Evolutionary conservation across 2,329 filamentous ascomycete species (phyloP).

Genomic region (Colletotrichum sp.): DNA sequence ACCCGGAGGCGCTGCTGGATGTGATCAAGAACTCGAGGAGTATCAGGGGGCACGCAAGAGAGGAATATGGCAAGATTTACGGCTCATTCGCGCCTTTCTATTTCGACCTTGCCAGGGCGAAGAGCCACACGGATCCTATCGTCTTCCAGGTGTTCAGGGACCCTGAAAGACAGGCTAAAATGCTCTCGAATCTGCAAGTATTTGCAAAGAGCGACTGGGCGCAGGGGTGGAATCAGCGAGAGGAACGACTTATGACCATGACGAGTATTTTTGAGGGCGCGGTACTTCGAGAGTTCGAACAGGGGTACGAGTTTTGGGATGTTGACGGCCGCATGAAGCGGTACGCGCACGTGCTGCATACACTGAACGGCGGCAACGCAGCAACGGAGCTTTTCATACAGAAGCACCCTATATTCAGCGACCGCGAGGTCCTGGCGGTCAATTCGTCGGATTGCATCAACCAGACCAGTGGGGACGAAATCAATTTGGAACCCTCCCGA

Average conservation of each 20-base stretch:
- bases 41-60: constrained; percentile 81
- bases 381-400: constrained; percentile 87
- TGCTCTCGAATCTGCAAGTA: constrained; percentile 79
- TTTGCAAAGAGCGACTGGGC: constrained; percentile 86
- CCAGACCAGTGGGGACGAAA: constrained; percentile 64
- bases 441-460: constrained; percentile 85
- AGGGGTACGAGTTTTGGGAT: constrained; percentile 88
- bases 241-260: constrained; percentile 76
- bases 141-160: constrained; percentile 88
- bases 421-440: constrained; percentile 68
- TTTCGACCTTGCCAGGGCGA: constrained; percentile 75
- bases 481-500: constrained; percentile 81
- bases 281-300: constrained; percentile 89
- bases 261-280: constrained; percentile 87
- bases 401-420: constrained; percentile 83
- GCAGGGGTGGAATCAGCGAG: constrained; percentile 72
- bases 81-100: constrained; percentile 90
- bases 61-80: constrained; percentile 92
- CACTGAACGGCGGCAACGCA: constrained; percentile 79
- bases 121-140: constrained; percentile 78
- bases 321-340: constrained; percentile 87
- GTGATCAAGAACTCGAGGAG: constrained; percentile 77
- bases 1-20: constrained; percentile 69
- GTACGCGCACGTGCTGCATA: constrained; percentile 85
- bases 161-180: constrained; percentile 88